Evolutionary conservation across 495 filamentous ascomycete genomes (phyloP).

Genomic region (Xylaria longipes): DNA sequence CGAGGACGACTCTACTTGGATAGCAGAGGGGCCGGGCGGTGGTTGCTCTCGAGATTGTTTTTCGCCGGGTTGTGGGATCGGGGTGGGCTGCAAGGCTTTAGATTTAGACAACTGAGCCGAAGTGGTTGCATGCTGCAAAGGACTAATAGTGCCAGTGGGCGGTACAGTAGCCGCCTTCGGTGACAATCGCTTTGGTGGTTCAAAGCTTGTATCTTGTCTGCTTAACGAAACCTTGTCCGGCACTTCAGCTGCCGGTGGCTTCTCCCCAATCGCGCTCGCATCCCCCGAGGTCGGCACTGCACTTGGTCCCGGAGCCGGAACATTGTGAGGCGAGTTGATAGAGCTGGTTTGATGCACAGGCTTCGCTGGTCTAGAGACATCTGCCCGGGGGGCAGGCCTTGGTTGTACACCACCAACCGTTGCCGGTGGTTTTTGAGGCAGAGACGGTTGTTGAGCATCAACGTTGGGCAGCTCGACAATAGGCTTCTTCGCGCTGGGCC

Average conservation of each 20-base stretch:
- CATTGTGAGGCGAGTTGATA: slow-evolving; percentile 7
- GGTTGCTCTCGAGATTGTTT: slow-evolving; percentile 15
- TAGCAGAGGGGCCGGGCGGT: slow-evolving; percentile 2
- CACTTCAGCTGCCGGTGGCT: neutral
- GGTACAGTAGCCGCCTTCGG: neutral
- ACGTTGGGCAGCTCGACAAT: neutral
- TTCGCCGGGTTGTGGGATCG: neutral
- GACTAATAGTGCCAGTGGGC: neutral
- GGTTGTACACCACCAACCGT: neutral
- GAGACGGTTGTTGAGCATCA: neutral
- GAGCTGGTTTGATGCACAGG: neutral
- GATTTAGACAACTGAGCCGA: slow-evolving; percentile 2
- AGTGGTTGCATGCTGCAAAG: neutral
- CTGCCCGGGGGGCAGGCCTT: neutral
- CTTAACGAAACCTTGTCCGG: neutral
- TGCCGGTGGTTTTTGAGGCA: slow-evolving; percentile 16
- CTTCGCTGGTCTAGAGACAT: neutral
- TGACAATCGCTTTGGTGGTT: neutral
- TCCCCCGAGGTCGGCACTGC: neutral
- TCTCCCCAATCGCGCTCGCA: neutral
- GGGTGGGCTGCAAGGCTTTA: slow-evolving; percentile 21
- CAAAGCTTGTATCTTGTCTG: slow-evolving; percentile 7
- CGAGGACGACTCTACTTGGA: neutral
- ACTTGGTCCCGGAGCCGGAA: neutral
- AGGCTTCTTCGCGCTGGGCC: neutral